Conservation (phyloP, 2,329 filamentous ascomycete genomes). For the Aquanectria penicillioides region DNA sequence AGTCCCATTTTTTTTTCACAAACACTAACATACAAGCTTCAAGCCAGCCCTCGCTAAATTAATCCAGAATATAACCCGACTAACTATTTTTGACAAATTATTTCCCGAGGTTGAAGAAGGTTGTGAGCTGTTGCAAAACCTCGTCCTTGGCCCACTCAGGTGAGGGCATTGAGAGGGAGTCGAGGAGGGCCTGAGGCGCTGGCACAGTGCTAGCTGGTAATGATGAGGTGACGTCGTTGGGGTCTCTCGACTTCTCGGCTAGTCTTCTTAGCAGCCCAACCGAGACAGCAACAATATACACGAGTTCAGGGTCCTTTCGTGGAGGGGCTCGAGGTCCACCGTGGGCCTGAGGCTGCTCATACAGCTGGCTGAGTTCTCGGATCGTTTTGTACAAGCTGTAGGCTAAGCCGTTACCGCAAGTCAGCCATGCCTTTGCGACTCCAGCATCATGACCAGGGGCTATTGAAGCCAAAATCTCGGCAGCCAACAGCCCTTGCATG, state of each 20-base stretch:
- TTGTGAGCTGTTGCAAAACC: slow-evolving; percentile 74
- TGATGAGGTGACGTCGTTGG: slow-evolving; percentile 57
- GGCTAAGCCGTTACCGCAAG: slow-evolving; percentile 84
- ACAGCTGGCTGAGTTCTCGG: slow-evolving; percentile 74
- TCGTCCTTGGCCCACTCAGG: slow-evolving; percentile 71
- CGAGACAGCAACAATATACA: slow-evolving; percentile 74
- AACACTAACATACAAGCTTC: slow-evolving; percentile 45
- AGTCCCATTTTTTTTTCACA: slow-evolving; percentile 38
- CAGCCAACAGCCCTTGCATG: slow-evolving; percentile 91
- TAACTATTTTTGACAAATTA: slow-evolving; percentile 39
- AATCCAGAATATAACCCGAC: slow-evolving; percentile 31
- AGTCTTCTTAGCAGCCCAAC: slow-evolving; percentile 75
- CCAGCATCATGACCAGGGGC: slow-evolving; percentile 76
- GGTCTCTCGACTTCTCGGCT: slow-evolving; percentile 73
- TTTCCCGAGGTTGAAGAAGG: slow-evolving; percentile 62
- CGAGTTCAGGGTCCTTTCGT: slow-evolving; percentile 61
- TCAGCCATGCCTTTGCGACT: slow-evolving; percentile 82
- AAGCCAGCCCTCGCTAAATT: slow-evolving; percentile 26
- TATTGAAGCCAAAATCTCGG: slow-evolving; percentile 85
- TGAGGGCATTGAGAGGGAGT: slow-evolving; percentile 72
- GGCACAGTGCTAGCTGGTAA: slow-evolving; percentile 72
- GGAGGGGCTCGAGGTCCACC: slow-evolving; percentile 46
- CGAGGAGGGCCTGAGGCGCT: slow-evolving; percentile 72
- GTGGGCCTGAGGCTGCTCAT: slow-evolving; percentile 58
- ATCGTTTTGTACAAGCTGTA: slow-evolving; percentile 81